Percentiles rank a stretch among this genome's conserved stretches.
Conservation (phyloP, 2,329 filamentous ascomycete species). For the Phialemoniopsis sp. region DNA sequence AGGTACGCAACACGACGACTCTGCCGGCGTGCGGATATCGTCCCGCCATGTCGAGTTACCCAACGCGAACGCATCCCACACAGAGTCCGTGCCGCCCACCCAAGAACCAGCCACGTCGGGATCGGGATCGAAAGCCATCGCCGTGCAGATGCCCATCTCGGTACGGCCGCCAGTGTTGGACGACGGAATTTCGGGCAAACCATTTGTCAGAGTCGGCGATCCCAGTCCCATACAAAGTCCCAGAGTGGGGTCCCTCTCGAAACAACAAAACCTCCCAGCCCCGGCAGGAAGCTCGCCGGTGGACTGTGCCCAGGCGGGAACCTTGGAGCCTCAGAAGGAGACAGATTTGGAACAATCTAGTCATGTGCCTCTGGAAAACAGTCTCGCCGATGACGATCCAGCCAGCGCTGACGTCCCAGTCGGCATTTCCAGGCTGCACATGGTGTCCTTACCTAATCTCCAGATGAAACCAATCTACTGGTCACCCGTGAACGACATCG, state of each 20-base stretch:
- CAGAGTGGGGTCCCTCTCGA: not conserved
- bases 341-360: too few relatives aligned
- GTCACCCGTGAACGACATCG: constrained; percentile 88
- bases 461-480: constrained; percentile 98
- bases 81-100: too few relatives aligned
- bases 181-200: constrained; percentile 51
- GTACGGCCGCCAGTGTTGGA: constrained; percentile 22
- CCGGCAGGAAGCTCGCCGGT: constrained; percentile 6
- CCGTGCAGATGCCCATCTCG: constrained; percentile 7
- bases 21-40: too few relatives aligned
- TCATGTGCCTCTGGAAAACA: not conserved
- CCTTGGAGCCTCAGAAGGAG: too few relatives aligned
- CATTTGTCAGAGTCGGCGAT: constrained; percentile 42
- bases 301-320: too few relatives aligned
- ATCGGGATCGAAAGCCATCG: constrained; percentile 10
- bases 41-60: too few relatives aligned
- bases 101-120: too few relatives aligned
- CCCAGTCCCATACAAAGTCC: too few relatives aligned
- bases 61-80: too few relatives aligned
- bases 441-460: constrained; percentile 76
- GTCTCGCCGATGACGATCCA: constrained; percentile 14
- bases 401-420: constrained; percentile 64
- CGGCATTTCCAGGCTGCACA: constrained; percentile 83
- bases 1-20: too few relatives aligned
- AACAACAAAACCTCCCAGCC: not conserved